Conservation (phyloP, 2,329 filamentous ascomycete species). For the Sporothrix schenckii region DNA sequence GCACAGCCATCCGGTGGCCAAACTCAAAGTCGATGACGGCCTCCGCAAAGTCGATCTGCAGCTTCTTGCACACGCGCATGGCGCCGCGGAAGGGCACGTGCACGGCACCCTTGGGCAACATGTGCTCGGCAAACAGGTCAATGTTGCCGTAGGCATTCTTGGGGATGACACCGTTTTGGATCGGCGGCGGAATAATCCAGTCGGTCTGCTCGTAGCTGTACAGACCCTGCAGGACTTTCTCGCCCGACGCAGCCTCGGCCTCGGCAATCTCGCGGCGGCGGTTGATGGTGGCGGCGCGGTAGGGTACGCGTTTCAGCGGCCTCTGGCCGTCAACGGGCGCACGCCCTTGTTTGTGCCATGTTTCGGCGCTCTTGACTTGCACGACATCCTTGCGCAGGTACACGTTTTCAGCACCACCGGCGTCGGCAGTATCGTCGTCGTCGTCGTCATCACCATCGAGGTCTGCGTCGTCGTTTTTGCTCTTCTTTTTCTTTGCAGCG, state of each 20-base stretch:
- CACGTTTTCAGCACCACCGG: conserved; percentile 63
- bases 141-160: conserved; percentile 97
- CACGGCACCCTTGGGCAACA: conserved; percentile 79
- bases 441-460: background rate
- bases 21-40: conserved; percentile 97
- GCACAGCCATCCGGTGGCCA: conserved; percentile 89
- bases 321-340: conserved; percentile 69
- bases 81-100: conserved; percentile 81
- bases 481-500: conserved; percentile 14
- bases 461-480: background rate
- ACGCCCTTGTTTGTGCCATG: conserved; percentile 96
- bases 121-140: conserved; percentile 89
- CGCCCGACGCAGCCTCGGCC: conserved; percentile 74
- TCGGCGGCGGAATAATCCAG: conserved; percentile 90
- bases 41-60: conserved; percentile 88
- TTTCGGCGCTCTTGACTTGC: conserved; percentile 86
- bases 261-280: conserved; percentile 88
- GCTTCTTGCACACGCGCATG: conserved; percentile 76
- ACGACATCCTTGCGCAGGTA: conserved; percentile 79
- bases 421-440: background rate
- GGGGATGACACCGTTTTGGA: conserved; percentile 81
- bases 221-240: conserved; percentile 83
- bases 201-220: conserved; percentile 86
- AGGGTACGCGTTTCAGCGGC: conserved; percentile 84
- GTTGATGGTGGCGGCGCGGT: conserved; percentile 86